These are phyloP conservation scores for Westerdykella sp. DNA, from an alignment of 2,329 filamentous ascomycete genomes.

Conservation along the genomic window DNA sequence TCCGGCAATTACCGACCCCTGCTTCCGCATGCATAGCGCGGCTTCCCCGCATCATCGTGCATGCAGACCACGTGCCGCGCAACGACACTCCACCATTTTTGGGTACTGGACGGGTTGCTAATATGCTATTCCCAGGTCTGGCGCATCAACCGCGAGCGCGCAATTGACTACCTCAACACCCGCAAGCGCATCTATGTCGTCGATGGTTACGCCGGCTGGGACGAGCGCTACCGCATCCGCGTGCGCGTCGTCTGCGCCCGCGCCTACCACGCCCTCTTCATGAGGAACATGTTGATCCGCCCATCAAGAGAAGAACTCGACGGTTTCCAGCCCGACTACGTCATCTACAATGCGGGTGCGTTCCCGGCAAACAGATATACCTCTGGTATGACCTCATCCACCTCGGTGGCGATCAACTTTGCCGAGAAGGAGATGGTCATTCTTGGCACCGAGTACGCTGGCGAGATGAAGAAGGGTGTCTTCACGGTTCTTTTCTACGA, in stretches of 20 bases:
- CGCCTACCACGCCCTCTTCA: slow-evolving; percentile 99
- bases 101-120: too few species aligned
- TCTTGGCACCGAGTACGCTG: slow-evolving; percentile 95
- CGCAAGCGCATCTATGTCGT: slow-evolving; percentile 98
- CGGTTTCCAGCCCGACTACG: slow-evolving; percentile 98
- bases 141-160: slow-evolving; percentile 99
- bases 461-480: slow-evolving; percentile 96
- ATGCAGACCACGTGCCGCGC: slow-evolving; percentile 22
- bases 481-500: slow-evolving; percentile 99
- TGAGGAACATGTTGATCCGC: slow-evolving; percentile 99
- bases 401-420: slow-evolving; percentile 98
- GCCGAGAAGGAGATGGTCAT: slow-evolving; percentile 99
- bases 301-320: slow-evolving; percentile 85
- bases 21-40: slow-evolving; percentile 22
- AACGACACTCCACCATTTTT: not conserved
- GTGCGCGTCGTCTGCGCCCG: slow-evolving; percentile 97
- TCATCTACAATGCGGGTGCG: slow-evolving; percentile 97
- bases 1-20: slow-evolving; percentile 18
- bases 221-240: slow-evolving; percentile 94
- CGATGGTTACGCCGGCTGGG: slow-evolving; percentile 96
- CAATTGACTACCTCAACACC: slow-evolving; percentile 98
- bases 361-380: slow-evolving; percentile 99
- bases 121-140: slow-evolving; percentile 68
- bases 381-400: slow-evolving; percentile 96
- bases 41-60: slow-evolving; percentile 29